A percentile compares a stretch with the other conserved stretches of the same genome.
Evolutionary conservation across 1,284 basidiomycete genomes (phyloP).

Genomic region (Takashimella koratensis): DNA sequence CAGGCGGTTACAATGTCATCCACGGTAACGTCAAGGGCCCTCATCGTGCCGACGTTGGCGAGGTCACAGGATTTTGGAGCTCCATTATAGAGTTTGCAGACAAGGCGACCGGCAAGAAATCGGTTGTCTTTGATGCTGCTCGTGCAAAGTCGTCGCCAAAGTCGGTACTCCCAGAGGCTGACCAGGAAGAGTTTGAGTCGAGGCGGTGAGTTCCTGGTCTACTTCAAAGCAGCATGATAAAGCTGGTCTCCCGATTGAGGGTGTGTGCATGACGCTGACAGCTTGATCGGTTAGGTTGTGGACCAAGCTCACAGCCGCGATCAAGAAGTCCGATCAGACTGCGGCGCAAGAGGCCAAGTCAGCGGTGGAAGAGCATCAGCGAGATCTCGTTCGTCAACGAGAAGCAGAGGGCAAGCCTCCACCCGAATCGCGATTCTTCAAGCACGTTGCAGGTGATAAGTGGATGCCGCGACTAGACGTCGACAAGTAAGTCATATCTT

Average conservation of each 20-base stretch:
- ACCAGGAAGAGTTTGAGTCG: constrained; percentile 90
- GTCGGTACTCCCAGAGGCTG: constrained; percentile 72
- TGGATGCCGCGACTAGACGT: constrained; percentile 71
- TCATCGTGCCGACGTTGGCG: constrained; percentile 69
- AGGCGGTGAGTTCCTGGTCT: constrained; percentile 60
- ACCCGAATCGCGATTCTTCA: constrained; percentile 76
- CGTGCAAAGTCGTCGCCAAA: constrained; percentile 73
- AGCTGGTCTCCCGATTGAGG: not conserved
- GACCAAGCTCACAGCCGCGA: constrained; percentile 80
- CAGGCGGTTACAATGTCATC: constrained; percentile 91
- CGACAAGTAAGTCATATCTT: constrained; percentile 54
- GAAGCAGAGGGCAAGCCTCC: constrained; percentile 62
- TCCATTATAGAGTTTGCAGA: constrained; percentile 83
- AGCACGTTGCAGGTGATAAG: constrained; percentile 59
- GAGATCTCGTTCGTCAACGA: constrained; percentile 70
- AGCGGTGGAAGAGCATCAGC: constrained; percentile 86
- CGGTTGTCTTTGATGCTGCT: constrained; percentile 79
- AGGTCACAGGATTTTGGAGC: constrained; percentile 88
- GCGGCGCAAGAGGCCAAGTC: constrained; percentile 88
- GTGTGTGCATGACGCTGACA: constrained; percentile 1
- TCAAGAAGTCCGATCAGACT: constrained; percentile 84
- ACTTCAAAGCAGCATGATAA: not conserved
- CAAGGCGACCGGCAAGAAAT: constrained; percentile 64
- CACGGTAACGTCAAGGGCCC: constrained; percentile 67
- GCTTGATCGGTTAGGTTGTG: too few relatives aligned